Percentiles rank a stretch among this genome's conserved stretches.
phyloP scores from a whole-genome alignment of 768 basidiomycete species.

The Mycena alexandri region DNA sequence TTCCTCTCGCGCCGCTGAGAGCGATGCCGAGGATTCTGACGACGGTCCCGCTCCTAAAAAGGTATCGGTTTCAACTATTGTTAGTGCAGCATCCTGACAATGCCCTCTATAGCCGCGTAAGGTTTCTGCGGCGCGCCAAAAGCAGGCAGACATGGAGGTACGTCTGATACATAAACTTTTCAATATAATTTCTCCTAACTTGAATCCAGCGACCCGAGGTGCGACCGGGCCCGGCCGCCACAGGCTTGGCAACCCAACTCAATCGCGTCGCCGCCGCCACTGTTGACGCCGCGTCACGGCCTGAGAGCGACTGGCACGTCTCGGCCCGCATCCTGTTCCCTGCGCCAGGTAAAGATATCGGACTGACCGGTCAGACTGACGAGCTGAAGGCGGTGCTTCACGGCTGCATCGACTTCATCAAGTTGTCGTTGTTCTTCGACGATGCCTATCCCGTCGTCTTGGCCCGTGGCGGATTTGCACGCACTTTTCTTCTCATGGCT shows the following conservation, averaged over 20 bases:
- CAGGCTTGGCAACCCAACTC: no score
- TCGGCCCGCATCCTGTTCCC: background rate
- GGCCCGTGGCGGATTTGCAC: background rate
- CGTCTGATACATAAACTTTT: no score
- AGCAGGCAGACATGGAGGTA: constrained; percentile 8
- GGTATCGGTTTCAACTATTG: no score
- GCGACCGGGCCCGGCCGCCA: background rate
- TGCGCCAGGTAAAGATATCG: constrained; percentile 4
- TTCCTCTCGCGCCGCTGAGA: no score
- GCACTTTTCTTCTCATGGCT: background rate
- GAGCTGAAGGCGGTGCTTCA: constrained; percentile 8
- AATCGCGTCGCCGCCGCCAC: background rate
- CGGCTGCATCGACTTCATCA: background rate
- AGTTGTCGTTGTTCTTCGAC: background rate
- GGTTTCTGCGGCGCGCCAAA: constrained; percentile 1
- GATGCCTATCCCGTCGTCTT: background rate
- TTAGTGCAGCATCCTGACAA: no score
- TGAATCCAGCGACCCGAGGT: background rate
- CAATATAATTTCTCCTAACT: no score
- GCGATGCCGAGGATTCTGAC: no score
- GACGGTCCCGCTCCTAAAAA: no score
- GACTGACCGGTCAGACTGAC: background rate
- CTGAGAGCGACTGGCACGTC: no score
- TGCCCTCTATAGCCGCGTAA: background rate
- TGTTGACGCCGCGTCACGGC: background rate